These are phyloP conservation scores for Paragyromitra xinjiangensis DNA, from an alignment of 495 filamentous ascomycete genomes.

Conservation along the genomic window DNA sequence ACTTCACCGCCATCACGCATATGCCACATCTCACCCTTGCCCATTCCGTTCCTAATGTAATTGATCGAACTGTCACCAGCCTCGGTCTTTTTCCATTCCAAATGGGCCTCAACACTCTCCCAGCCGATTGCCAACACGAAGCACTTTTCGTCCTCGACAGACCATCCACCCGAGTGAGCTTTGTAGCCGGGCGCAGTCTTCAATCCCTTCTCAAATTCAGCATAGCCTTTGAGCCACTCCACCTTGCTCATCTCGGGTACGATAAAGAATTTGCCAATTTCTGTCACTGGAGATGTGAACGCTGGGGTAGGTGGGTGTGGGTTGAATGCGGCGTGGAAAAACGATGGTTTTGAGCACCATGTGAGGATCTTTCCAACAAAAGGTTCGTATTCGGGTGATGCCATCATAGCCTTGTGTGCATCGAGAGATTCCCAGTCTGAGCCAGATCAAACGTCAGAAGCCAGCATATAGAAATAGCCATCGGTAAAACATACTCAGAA, in stretches of 20 bases:
- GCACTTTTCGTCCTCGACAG: constrained; percentile 42
- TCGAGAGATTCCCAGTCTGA: constrained; percentile 46
- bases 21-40: constrained; percentile 22
- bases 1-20: constrained; percentile 18
- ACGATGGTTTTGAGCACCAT: not conserved
- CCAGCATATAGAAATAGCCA: not conserved
- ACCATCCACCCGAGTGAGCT: constrained; percentile 43
- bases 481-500: constrained; percentile 30
- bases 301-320: constrained; percentile 36
- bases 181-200: constrained; percentile 32
- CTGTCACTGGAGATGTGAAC: constrained; percentile 28
- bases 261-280: constrained; percentile 32
- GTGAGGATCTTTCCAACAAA: constrained; percentile 16
- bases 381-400: constrained; percentile 19
- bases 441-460: not conserved
- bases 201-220: constrained; percentile 35
- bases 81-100: constrained; percentile 21
- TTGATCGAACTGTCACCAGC: not conserved
- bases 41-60: not conserved
- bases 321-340: constrained; percentile 39
- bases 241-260: constrained; percentile 23
- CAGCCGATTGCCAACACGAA: constrained; percentile 45
- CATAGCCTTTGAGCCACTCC: constrained; percentile 22
- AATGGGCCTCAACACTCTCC: constrained; percentile 52
- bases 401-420: constrained; percentile 34